Percentiles rank a stretch among this genome's conserved stretches.
Evolutionary conservation across 768 basidiomycete genomes (phyloP).

Genomic region (Suillus brevipes): DNA sequence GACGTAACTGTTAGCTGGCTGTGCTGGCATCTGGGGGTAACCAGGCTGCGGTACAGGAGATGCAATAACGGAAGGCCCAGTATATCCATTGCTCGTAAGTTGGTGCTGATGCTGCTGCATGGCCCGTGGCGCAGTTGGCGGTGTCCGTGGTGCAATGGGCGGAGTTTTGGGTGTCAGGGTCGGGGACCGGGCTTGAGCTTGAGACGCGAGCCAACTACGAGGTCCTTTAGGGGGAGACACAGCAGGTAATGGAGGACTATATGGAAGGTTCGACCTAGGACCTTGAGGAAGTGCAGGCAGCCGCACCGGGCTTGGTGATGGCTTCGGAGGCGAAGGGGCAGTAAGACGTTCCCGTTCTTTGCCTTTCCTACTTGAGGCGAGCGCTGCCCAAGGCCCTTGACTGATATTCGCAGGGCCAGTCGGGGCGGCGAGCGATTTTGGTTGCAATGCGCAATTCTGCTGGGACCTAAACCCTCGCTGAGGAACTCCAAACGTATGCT

Average conservation of each 20-base stretch:
- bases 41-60: conserved; percentile 1
- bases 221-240: conserved; percentile 1
- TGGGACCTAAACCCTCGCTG: background rate
- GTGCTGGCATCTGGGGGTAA: background rate
- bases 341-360: conserved; percentile 4
- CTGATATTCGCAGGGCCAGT: background rate
- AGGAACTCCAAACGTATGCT: conserved; percentile 1
- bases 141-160: conserved; percentile 4
- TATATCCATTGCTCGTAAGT: background rate
- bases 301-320: background rate
- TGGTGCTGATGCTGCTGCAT: conserved; percentile 6
- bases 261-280: background rate
- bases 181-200: background rate
- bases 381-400: conserved; percentile 4
- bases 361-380: conserved; percentile 4
- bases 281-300: background rate
- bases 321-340: background rate
- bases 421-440: background rate
- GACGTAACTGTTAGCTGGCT: background rate
- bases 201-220: conserved; percentile 3
- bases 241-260: conserved; percentile 1
- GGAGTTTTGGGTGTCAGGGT: background rate
- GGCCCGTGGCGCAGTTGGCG: conserved; percentile 2
- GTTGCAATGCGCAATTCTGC: background rate
- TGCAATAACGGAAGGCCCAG: background rate